phyloP scores from a whole-genome alignment of 768 basidiomycete species.

The Fomitopsis serialis region DNA sequence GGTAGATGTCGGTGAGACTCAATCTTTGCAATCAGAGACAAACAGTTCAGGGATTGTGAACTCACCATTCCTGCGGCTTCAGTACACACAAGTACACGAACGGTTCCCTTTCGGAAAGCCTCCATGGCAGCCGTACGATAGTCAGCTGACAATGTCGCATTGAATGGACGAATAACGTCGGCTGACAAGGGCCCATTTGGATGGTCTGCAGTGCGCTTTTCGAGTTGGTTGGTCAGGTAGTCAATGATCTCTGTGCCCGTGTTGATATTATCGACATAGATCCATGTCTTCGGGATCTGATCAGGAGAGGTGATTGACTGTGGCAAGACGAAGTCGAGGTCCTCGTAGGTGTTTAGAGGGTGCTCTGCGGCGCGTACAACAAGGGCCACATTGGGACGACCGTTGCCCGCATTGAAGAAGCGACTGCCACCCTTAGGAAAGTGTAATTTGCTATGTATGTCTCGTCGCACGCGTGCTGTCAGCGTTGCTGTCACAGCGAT shows the following conservation, averaged over 20 bases:
- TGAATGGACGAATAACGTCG: constrained; percentile 14
- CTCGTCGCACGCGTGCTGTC: constrained; percentile 10
- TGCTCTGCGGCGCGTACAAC: constrained; percentile 20
- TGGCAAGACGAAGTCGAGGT: constrained; percentile 23
- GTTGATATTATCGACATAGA: constrained; percentile 21
- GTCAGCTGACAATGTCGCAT: constrained; percentile 12
- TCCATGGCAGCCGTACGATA: constrained; percentile 14
- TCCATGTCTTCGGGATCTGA: constrained; percentile 22
- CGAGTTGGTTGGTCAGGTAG: constrained; percentile 7
- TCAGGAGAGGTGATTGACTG: background rate
- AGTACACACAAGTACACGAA: background rate
- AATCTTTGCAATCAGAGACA: background rate
- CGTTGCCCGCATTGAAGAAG: constrained; percentile 19
- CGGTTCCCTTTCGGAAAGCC: constrained; percentile 8
- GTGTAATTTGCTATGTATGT: constrained; percentile 12
- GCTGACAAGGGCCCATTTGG: background rate
- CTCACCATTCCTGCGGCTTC: background rate
- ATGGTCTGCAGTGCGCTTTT: background rate
- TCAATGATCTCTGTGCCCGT: constrained; percentile 12
- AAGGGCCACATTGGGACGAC: constrained; percentile 20
- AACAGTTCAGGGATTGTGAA: background rate
- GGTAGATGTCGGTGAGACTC: background rate
- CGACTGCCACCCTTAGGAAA: constrained; percentile 5
- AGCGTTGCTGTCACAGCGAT: constrained; percentile 19
- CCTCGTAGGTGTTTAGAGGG: constrained; percentile 15